A percentile compares a stretch with the other conserved stretches of the same genome.
Evolutionary conservation across 495 filamentous ascomycete genomes (phyloP).

Genomic region (Cenococcum geophilum): DNA sequence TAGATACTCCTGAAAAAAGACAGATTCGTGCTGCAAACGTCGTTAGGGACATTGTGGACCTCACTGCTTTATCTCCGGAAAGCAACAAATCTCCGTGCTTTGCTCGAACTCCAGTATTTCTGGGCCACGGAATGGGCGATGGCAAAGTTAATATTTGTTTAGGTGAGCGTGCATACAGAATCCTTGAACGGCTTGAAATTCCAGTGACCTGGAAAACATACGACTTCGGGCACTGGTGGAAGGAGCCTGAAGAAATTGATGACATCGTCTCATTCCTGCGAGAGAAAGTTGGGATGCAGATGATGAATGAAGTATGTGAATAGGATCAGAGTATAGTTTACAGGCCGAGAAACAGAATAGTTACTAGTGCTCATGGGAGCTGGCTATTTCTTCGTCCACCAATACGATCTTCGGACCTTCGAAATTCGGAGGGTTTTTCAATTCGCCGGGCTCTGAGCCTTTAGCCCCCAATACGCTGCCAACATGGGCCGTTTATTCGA

Average conservation of each 20-base stretch:
- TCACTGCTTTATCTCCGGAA: not conserved
- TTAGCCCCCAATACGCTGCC: too few species aligned
- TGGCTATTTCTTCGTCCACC: too few species aligned
- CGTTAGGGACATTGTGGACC: not conserved
- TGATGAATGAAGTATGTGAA: too few species aligned
- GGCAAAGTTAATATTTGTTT: conserved; percentile 37
- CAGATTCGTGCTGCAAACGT: not conserved
- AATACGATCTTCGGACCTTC: too few species aligned
- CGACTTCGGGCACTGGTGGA: conserved; percentile 5
- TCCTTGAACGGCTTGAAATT: not conserved
- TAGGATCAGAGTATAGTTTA: too few species aligned
- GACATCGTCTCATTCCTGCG: not conserved
- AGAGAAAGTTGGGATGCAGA: not conserved
- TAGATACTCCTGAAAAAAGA: not conserved
- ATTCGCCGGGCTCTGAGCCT: too few species aligned
- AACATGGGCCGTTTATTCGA: too few species aligned
- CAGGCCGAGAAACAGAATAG: too few species aligned
- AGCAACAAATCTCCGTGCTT: not conserved
- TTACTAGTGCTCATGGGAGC: too few species aligned
- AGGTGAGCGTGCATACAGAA: not conserved
- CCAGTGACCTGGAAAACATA: conserved; percentile 1
- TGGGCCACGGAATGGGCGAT: conserved; percentile 51
- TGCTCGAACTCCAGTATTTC: conserved; percentile 42
- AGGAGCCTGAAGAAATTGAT: conserved; percentile 5
- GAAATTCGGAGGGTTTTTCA: too few species aligned